Percentiles rank a stretch among this genome's conserved stretches.
Evolutionary conservation across 306 rosid genomes (phyloP).

Genomic region (Mucuna pruriens): DNA sequence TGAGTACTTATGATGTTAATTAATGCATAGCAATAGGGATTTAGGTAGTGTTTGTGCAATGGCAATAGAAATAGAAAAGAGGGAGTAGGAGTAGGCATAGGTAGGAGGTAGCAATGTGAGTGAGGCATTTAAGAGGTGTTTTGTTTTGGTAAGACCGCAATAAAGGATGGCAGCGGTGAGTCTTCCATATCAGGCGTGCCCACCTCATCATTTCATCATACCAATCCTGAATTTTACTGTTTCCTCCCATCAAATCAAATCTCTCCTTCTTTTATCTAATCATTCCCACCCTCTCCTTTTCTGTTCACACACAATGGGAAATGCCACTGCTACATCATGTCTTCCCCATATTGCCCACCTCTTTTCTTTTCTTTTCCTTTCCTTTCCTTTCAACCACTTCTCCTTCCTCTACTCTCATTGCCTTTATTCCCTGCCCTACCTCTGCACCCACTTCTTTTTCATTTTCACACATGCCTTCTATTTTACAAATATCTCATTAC

Average conservation of each 20-base stretch:
- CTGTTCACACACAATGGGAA: not conserved
- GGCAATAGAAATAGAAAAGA: not conserved
- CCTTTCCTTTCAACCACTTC: not conserved
- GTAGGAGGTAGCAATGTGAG: not conserved
- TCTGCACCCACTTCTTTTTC: no score
- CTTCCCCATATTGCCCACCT: not conserved
- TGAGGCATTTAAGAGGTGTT: conserved; percentile 10
- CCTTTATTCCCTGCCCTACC: no score
- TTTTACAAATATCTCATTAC: no score
- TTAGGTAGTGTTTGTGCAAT: not conserved
- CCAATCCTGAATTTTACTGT: conserved; percentile 7
- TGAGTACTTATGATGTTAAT: not conserved
- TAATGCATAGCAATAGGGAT: not conserved
- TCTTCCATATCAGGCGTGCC: not conserved
- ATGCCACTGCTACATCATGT: not conserved
- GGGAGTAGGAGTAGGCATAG: not conserved
- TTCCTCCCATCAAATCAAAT: not conserved
- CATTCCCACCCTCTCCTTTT: not conserved
- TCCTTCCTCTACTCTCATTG: not conserved
- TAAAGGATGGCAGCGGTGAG: conserved; percentile 19
- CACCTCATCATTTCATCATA: conserved; percentile 32
- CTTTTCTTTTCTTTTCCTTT: no score
- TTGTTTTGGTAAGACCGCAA: conserved; percentile 31
- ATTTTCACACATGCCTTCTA: no score
- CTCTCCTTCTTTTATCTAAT: not conserved